Evolutionary conservation across 805 yeast species (phyloP).

Genomic region (Metschnikowia kunwiensis): DNA sequence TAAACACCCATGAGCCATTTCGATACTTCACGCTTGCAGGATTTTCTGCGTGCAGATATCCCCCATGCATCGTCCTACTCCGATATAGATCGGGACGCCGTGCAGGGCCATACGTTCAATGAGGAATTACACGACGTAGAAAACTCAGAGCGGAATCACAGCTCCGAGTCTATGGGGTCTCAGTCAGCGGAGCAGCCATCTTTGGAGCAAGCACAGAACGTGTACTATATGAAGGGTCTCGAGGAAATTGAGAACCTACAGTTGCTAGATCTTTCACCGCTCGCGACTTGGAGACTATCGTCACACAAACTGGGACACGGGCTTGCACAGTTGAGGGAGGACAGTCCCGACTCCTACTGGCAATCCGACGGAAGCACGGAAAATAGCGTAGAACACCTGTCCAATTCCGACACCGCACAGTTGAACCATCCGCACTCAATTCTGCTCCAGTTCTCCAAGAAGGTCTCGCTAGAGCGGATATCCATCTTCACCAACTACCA

Average conservation of each 20-base stretch:
- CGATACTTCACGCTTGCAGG: conserved; percentile 3
- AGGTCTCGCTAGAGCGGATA: conserved; percentile 64
- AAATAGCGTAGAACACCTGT: conserved; percentile 20
- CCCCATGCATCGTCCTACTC: conserved; percentile 9
- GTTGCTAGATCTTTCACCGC: conserved; percentile 69
- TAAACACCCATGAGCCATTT: conserved; percentile 3
- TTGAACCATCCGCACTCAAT: conserved; percentile 75
- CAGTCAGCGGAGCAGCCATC: conserved; percentile 27
- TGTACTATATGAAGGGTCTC: conserved; percentile 45
- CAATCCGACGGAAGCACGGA: conserved; percentile 80
- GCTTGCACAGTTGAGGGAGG: conserved; percentile 67
- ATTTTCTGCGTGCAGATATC: conserved; percentile 5
- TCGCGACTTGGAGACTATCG: conserved; percentile 83
- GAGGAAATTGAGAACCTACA: conserved; percentile 56
- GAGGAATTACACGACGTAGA: conserved; percentile 4
- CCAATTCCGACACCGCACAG: conserved; percentile 30
- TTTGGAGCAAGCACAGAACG: conserved; percentile 39
- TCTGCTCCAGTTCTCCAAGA: conserved; percentile 74
- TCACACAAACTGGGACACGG: conserved; percentile 73
- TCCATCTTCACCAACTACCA: conserved; percentile 68
- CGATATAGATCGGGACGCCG: conserved; percentile 5
- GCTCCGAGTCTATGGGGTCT: conserved; percentile 8
- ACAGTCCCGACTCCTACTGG: conserved; percentile 76
- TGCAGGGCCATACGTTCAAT: background rate
- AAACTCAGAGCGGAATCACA: conserved; percentile 6